A percentile compares a stretch with the other conserved stretches of the same genome.
Conservation (phyloP, 225 moss, liverwort and hornwort species). For the Polytrichum formosum region DNA sequence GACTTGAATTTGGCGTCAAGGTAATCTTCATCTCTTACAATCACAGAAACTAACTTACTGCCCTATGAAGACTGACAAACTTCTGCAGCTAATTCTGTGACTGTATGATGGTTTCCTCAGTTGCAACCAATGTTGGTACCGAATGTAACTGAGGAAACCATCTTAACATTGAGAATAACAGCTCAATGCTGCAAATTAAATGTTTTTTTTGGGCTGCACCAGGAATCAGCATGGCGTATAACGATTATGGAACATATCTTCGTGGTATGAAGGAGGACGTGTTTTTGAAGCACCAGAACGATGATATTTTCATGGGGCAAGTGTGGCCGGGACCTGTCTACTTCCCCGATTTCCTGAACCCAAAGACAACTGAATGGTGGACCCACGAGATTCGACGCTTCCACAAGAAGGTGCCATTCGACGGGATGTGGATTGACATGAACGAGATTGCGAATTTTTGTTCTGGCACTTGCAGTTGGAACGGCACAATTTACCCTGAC, state of each 20-base stretch:
- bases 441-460: conserved; percentile 85
- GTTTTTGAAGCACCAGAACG: conserved; percentile 52
- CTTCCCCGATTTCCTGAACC: conserved; percentile 65
- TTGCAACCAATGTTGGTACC: too few relatives aligned
- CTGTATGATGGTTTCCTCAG: too few relatives aligned
- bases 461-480: conserved; percentile 45
- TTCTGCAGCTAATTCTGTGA: too few relatives aligned
- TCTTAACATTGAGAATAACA: too few relatives aligned
- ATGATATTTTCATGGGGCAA: conserved; percentile 62
- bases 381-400: conserved; percentile 39
- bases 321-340: conserved; percentile 83
- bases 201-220: neutral
- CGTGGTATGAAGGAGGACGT: conserved; percentile 52
- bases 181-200: too few relatives aligned
- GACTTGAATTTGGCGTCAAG: too few relatives aligned
- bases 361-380: conserved; percentile 51
- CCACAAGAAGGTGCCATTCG: conserved; percentile 54
- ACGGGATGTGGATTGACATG: conserved; percentile 91
- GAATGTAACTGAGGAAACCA: too few relatives aligned
- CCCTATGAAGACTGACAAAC: too few relatives aligned
- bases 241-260: conserved; percentile 49
- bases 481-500: conserved; percentile 33
- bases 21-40: too few relatives aligned
- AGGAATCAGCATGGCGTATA: conserved; percentile 42
- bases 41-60: too few relatives aligned